Conservation (phyloP, 192 early-diverging fungal genomes). For the Backusella tarrabulga region DNA sequence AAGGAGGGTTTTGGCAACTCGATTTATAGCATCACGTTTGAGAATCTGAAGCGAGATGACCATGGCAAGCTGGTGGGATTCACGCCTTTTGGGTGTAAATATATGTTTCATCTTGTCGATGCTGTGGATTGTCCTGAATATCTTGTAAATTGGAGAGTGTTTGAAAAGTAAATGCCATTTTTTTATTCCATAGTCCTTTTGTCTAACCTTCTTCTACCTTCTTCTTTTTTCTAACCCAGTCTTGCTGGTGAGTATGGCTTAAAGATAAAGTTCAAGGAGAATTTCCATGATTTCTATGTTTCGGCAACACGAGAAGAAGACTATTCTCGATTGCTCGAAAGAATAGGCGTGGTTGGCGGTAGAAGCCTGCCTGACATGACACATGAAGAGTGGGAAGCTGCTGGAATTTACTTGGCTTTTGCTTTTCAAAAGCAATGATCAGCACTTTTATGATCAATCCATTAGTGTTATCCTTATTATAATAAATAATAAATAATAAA, state of each 20-base stretch:
- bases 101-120: constrained; percentile 90
- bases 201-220: background rate
- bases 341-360: constrained; percentile 83
- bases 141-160: constrained; percentile 82
- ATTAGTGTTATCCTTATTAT: background rate
- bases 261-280: constrained; percentile 66
- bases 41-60: constrained; percentile 45
- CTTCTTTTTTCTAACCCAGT: constrained; percentile 34
- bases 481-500: background rate
- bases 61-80: constrained; percentile 36
- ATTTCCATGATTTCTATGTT: constrained; percentile 83
- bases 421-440: constrained; percentile 59
- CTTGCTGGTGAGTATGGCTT: constrained; percentile 84
- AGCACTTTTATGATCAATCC: background rate
- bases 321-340: constrained; percentile 61
- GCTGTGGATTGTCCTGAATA: constrained; percentile 98
- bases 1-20: constrained; percentile 77
- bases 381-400: constrained; percentile 91
- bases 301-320: constrained; percentile 54
- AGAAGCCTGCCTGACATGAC: constrained; percentile 57
- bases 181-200: background rate
- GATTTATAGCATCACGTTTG: constrained; percentile 87
- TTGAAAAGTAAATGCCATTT: constrained; percentile 55
- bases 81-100: constrained; percentile 76
- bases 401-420: constrained; percentile 73